Base-by-base conservation (phyloP, 2,329 filamentous ascomycete species). In the Didymella glomerata region DNA sequence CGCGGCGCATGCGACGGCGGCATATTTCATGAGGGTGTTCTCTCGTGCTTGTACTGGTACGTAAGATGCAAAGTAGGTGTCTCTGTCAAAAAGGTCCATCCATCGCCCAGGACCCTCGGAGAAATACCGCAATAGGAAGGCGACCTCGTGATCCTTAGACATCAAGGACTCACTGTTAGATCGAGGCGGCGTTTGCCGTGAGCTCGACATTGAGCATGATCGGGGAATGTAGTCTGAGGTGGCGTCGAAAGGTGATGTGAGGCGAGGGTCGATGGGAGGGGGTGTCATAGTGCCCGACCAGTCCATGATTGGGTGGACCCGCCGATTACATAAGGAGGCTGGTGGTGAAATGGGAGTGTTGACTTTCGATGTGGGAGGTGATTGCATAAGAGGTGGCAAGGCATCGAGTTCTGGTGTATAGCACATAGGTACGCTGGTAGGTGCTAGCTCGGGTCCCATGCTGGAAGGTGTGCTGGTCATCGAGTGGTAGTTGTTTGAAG, bases 51-150 rank as follows among this genome's bases (percentile, higher is more conserved):
- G 83, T 2, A 87, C 80, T 1, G 86, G 86, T 20, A 88, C 84
- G 51, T 86, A 81, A 24, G 83, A 85, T 3, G 84, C 81, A 58
- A 88, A 89, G 69, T 88, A 88, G 40, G 81, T 83, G 6, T 83
- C 84, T 32, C 84, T 74, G 62, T 85, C 83, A 65, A 83, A 84
- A 3, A 84, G 72, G 64, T 84, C 83, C 83, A 84, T 84, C 85
- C 86, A 88, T 64, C 84, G 82, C 7, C 85, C 86, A 24, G 85
- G 81, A 0, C 81, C 82, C 72, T 88, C 85, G 2, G 84, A 83
- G 68, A 86, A 88, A 71, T 87, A 85, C 25, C 85, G 78, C 48
- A 88, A 75, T 1, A 88, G 77, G 65, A 85, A 88, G n/a, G 85
- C 82, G 57, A 85, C 80, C 66, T 88, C 85, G 62, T 85, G 83